phyloP scores from a whole-genome alignment of 2,329 filamentous ascomycete genomes.

The Alternaria viburni region DNA sequence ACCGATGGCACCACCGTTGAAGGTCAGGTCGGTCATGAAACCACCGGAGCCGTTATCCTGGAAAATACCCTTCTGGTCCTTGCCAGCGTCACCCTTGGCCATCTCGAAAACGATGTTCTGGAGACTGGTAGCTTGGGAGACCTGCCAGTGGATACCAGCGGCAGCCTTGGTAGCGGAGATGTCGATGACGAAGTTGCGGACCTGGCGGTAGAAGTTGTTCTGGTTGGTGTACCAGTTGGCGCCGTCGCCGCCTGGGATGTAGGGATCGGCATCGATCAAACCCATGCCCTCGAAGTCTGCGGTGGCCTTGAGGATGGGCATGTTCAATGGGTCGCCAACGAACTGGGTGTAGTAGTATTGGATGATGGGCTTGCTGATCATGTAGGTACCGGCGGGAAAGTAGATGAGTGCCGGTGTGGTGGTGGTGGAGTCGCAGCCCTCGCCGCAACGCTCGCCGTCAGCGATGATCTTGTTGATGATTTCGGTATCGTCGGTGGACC shows the following conservation, averaged over 20 bases:
- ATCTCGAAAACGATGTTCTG: conserved; percentile 68
- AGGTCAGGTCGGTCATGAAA: conserved; percentile 65
- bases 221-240: conserved; percentile 60
- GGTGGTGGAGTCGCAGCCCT: conserved; percentile 82
- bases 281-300: conserved; percentile 78
- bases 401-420: conserved; percentile 86
- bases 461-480: conserved; percentile 87
- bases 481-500: conserved; percentile 78
- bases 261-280: conserved; percentile 87
- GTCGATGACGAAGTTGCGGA: conserved; percentile 62
- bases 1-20: conserved; percentile 67
- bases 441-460: conserved; percentile 78
- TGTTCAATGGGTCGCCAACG: conserved; percentile 75
- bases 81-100: conserved; percentile 51
- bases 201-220: conserved; percentile 63
- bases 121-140: conserved; percentile 68
- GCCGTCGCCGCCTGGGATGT: conserved; percentile 66
- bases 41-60: conserved; percentile 67
- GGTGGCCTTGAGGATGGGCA: conserved; percentile 74
- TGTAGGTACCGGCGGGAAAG: conserved; percentile 87
- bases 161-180: conserved; percentile 47
- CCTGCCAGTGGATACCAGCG: conserved; percentile 70
- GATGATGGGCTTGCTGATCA: conserved; percentile 78
- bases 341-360: conserved; percentile 95
- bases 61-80: conserved; percentile 65